Evolutionary conservation across 495 filamentous ascomycete species (phyloP), one percentile per base, ranked within the genome.

Genomic region (Acidomyces sp.): DNA sequence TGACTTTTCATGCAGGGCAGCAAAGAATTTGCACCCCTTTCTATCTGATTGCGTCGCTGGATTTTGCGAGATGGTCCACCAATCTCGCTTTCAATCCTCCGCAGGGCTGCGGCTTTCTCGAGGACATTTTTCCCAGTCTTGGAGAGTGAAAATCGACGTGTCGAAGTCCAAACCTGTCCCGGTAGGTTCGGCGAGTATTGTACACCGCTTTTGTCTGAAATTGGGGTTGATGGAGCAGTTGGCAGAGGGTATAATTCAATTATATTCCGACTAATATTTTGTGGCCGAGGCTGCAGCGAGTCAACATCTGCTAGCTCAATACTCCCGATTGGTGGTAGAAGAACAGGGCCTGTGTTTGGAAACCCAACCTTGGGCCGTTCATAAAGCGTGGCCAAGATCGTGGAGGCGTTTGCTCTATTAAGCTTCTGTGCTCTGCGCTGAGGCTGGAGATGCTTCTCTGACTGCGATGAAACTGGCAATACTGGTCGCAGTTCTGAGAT

Each of bases 21-120:
- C 10, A 48, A 25, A 1, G 53, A 48, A 26, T 51, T 56, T 1
- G 56, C 55, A 44, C 58, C 57, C 6, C 55, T 41, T 4, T 55
- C 57, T 1, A 60, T 31, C 1, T 45, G 34, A 15, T 51, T 40
- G 34, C 56, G 60, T 4, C 53, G 41, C 12, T 51, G 20, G 24
- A 55, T 56, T 9, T 37, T 49, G 3, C 39, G 31, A 1, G 39
- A 36, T 23, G 23, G 17, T 6, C 26, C 13, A 7, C 49, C 51
- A 24, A 52, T 48, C 20, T 62, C 57, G 16, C 51, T 55, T 28
- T 62, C 59, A 55, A 60, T 58, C 9, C 57, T 38, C 3, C 59
- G 48, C 12, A 62, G 42, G 11, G 46, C 49, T 34, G 40, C 39
- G 7, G 59, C 52, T 17, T 49, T 49, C 26, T 46, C 42, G 12